These are phyloP conservation scores for Fusarium sororula DNA, from an alignment of 2,329 filamentous ascomycete genomes.

Conservation along the genomic window DNA sequence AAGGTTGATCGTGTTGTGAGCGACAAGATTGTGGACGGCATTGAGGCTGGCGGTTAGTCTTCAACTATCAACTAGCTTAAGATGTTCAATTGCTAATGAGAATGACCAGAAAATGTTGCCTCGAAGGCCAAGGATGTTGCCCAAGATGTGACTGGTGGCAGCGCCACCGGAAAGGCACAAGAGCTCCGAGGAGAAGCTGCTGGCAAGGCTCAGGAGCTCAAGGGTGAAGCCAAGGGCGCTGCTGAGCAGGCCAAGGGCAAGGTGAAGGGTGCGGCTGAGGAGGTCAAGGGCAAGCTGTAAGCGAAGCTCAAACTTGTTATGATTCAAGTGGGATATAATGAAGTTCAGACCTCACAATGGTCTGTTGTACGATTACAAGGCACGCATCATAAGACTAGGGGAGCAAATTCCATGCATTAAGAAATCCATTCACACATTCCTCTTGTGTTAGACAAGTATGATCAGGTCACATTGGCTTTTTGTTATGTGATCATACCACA, in stretches of 20 bases:
- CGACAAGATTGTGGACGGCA: slow-evolving; percentile 69
- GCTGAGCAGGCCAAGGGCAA: slow-evolving; percentile 50
- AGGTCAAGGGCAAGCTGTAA: slow-evolving; percentile 37
- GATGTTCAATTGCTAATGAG: slow-evolving; percentile 13
- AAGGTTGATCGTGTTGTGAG: slow-evolving; percentile 67
- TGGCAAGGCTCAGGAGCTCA: slow-evolving; percentile 49
- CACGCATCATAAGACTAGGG: slow-evolving; percentile 31
- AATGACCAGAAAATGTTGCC: slow-evolving; percentile 48
- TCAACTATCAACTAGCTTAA: background rate
- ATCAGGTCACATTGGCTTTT: background rate
- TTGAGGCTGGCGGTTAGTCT: slow-evolving; percentile 64
- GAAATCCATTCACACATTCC: background rate
- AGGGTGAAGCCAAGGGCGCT: slow-evolving; percentile 56
- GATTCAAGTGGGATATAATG: slow-evolving; percentile 11
- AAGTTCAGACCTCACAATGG: slow-evolving; percentile 1
- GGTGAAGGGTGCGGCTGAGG: slow-evolving; percentile 29
- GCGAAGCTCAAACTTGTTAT: background rate
- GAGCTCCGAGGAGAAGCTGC: slow-evolving; percentile 51
- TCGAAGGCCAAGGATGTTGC: slow-evolving; percentile 60
- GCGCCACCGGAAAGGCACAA: slow-evolving; percentile 48
- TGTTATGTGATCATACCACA: background rate
- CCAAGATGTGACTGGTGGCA: slow-evolving; percentile 45
- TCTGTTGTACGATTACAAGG: slow-evolving; percentile 33
- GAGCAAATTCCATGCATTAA: slow-evolving; percentile 27
- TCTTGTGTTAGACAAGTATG: background rate